Evolutionary conservation across 2,329 filamentous ascomycete species (phyloP), one percentile per base, ranked within the genome.

Genomic region (Orbilia brochopaga): DNA sequence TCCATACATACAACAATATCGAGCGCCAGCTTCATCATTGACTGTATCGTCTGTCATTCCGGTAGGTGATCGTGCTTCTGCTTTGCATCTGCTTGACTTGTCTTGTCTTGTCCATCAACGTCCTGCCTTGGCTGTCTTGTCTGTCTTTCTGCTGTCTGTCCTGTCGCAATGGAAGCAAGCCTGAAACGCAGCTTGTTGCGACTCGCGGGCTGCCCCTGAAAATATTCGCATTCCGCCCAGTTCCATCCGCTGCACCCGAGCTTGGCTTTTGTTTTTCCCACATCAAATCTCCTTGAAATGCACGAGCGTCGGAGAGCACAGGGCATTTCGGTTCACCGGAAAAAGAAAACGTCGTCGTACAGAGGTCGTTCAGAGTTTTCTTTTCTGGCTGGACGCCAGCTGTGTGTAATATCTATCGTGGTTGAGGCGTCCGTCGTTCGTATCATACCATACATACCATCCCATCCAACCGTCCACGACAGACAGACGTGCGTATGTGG

Each of bases 131-230:
- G 3, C 27, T 4, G 27, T 32, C 27, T 59, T 23, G n/a, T 17
- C 37, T 6, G 13, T 15, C n/a, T n/a, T n/a, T n/a, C n/a, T n/a
- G n/a, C n/a, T n/a, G n/a, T 23, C 19, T 52, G 23, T 52, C n/a
- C 24, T 37, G 50, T 63, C n/a, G 17, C 50, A 32, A 35, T 55
- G 52, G 44, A 46, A 56, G 35, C 15, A 11, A 23, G 24, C 58
- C 35, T 72, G 67, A 72, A 72, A 72, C 67, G 50, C 42, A 61
- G 56, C 60, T 65, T 61, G 67, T 72, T 65, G 67, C 67, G 60
- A 50, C 54, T 72, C 54, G 66, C 60, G 66, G 17, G 54, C 37
- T 48, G 50, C 59, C 59, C 65, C 65, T 57, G 52, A 52, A 54
- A 54, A 46, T 17, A 58, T 30, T 44, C 35, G 58, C 44, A 32